Evolutionary conservation across 345 rosid species (phyloP), one percentile per base, ranked within the genome.

Genomic region (Microcos paniculata): DNA sequence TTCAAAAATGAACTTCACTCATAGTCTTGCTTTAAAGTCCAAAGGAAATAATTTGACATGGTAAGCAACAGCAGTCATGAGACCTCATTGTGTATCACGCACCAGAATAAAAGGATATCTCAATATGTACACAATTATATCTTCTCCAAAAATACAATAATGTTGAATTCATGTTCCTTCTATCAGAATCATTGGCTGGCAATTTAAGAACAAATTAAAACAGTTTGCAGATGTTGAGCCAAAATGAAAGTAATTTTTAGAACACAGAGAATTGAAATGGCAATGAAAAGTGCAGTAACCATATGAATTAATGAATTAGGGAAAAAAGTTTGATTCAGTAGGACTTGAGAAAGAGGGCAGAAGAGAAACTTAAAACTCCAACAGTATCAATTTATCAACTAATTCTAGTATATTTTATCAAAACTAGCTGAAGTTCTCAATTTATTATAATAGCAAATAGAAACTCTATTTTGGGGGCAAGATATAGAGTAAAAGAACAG

Each of bases 1-100:
- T 66, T 7, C n/a, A 66, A 43, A 64, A 66, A 24, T 66, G 70
- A 43, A 66, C 70, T 66, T 66, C 53, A 24, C 16, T 31, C 13
- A 12, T 14, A 43, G 11, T 65, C 49, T 31, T 61, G 51, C 24
- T 11, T 24, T 43, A 23, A 24, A 31, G 51, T 9, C 6, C 40
- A 35, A 35, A 35, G 40, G 40, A 35, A 3, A 35, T 35, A 35
- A 35, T n/a, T 63, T 19, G 28, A 63, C 69, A 40, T 62, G 43
- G 43, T 18, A 33, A 59, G 28, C 19, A 30, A 31, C 0, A 61
- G 43, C n/a, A 7, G 33, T 15, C 15, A 21, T 33, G 31, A 61
- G 26, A 51, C 56, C 21, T 21, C 40, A 11, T 45, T 33, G 13
- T 14, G 55, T 43, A 24, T 43, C 55, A 14, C 24, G 55, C 23